Evolutionary conservation across 768 basidiomycete species (phyloP).

Genomic region (Lanmaoa rubissima): DNA sequence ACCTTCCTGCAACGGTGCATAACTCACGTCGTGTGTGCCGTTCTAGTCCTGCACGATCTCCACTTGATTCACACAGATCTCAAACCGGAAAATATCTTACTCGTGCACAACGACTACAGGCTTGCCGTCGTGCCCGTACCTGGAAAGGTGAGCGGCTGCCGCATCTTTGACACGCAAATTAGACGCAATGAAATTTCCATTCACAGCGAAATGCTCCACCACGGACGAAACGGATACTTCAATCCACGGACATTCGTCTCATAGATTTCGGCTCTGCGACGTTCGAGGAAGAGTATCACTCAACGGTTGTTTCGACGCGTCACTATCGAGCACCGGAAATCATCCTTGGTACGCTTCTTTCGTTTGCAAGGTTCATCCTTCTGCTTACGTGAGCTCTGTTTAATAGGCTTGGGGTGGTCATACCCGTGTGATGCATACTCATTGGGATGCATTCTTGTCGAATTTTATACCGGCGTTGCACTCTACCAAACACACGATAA

Average conservation of each 20-base stretch:
- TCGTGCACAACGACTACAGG: slow-evolving; percentile 81
- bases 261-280: slow-evolving; percentile 99
- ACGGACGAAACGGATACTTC: slow-evolving; percentile 73
- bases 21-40: slow-evolving; percentile 5
- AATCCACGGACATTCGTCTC: slow-evolving; percentile 87
- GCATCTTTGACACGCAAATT: not conserved
- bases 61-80: slow-evolving; percentile 96
- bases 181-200: slow-evolving; percentile 13
- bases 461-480: slow-evolving; percentile 96
- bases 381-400: slow-evolving; percentile 8
- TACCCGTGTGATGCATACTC: slow-evolving; percentile 99
- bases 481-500: slow-evolving; percentile 99
- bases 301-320: slow-evolving; percentile 94
- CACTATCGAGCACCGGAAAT: slow-evolving; percentile 99
- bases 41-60: slow-evolving; percentile 82
- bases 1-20: not conserved
- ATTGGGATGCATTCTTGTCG: slow-evolving; percentile 96
- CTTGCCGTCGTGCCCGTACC: slow-evolving; percentile 56
- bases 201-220: slow-evolving; percentile 61
- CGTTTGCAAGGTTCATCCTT: slow-evolving; percentile 14
- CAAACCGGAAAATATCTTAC: slow-evolving; percentile 97
- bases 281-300: slow-evolving; percentile 97
- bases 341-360: slow-evolving; percentile 75
- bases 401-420: slow-evolving; percentile 93
- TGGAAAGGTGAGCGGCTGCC: slow-evolving; percentile 52